phyloP scores from a whole-genome alignment of 441 rosid species.

The Syzygium malaccense region DNA sequence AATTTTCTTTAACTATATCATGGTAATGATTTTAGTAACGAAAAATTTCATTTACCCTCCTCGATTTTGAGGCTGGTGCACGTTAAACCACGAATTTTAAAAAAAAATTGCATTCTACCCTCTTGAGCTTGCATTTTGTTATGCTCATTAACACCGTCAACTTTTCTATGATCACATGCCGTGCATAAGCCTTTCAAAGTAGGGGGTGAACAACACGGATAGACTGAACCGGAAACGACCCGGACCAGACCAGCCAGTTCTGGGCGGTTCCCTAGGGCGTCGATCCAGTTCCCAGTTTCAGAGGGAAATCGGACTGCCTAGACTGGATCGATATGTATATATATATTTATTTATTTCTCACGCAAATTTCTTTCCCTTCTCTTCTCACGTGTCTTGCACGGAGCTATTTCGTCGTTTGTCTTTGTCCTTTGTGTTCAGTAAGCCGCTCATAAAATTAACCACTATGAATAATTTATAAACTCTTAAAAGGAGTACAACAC shows the following conservation, averaged over 20 bases:
- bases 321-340: fast-evolving
- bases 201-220: fast-evolving
- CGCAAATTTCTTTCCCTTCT: background rate
- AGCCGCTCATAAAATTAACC: fast-evolving
- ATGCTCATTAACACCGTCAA: too few species aligned
- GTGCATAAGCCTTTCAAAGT: background rate
- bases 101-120: too few species aligned
- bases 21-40: too few species aligned
- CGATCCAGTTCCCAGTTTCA: fast-evolving
- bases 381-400: background rate
- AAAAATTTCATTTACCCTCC: too few species aligned
- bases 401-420: background rate
- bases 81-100: too few species aligned
- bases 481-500: background rate
- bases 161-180: too few species aligned
- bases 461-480: background rate
- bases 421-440: fast-evolving
- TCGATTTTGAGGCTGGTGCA: too few species aligned
- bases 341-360: background rate
- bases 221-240: fast-evolving
- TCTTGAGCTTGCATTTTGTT: too few species aligned
- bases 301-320: fast-evolving
- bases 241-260: fast-evolving
- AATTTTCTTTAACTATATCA: too few species aligned
- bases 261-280: fast-evolving